Base-by-base conservation (phyloP, 78 protist species). In the Dictyostelium discoideum region DNA sequence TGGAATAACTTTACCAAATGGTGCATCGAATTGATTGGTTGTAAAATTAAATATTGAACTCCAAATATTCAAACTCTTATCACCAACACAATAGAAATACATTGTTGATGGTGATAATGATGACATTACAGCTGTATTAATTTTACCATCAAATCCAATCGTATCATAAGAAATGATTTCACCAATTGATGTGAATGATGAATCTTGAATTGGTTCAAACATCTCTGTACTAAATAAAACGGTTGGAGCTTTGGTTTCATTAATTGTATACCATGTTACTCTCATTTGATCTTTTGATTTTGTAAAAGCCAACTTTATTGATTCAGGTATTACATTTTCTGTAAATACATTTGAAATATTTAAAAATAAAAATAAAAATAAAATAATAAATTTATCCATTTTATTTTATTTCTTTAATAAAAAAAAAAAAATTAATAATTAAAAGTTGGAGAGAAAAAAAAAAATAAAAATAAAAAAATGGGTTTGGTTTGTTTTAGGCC, bases 201-300 rank as follows among this genome's bases (percentile, higher is more conserved):
- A 9, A 78, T 42, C 48, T 67, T 67, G 76, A n/a, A 67, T 67
- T 67, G 84, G 84, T 16, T 22, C 46, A 22, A 78, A 78, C 40
- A 37, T 78, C n/a, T 16, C 29, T 8, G 65, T 6, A 2, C 29
- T 78, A 18, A 20, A 78, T 78, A 78, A 78, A 40, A 78, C 84
- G 0, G 26, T 24, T 42, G 84, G 84, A 32, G 84, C 11, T 22
- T 40, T 3, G 5, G 3, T 9, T 20, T 46, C 29, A 32, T 67
- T 24, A 3, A 32, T 4, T 8, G 94, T 90, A 39, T 46, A 90
- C 94, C 94, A 90, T 2, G 88, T 82, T 18, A 90, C 94, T 60
- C 87, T 83, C 9, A 37, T 37, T 48, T 11, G 5, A 60, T 57
- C 54, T 44, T 16, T 32, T 37, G 39, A 26, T 32, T 37, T 32